Evolutionary conservation across 164 flowering plant species (phyloP), one percentile per base, ranked within the genome.

Genomic region (Euptelea pleiosperma): DNA sequence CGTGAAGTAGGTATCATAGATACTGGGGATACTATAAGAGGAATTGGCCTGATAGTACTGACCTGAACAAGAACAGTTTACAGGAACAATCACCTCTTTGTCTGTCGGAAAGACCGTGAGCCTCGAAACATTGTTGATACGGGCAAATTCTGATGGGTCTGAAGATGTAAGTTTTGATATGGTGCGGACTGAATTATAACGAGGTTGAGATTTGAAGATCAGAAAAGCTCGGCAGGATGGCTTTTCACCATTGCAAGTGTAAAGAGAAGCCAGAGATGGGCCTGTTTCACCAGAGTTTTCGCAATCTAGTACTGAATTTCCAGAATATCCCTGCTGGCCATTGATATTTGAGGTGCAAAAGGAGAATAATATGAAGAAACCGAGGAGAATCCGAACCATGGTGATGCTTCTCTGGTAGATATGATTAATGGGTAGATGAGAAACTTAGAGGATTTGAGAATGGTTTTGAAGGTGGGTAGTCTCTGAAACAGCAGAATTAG

Each of bases 21-120:
- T n/a, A 14, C 26, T 24, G 2, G 37, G 59, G 34, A 70, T 35
- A 8, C 48, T 7, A 47, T 55, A 82, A 2, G 70, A 58, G 26
- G 83, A 62, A 60, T 69, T 80, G 31, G 79, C 76, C 43, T 77
- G 77, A 57, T 78, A 84, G 63, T 70, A 70, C 57, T 69, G 60
- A 35, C 76, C 82, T 39, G 68, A 67, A 52, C 83, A 81, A 7
- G 73, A 79, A 57, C 89, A 83, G 16, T 52, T 58, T 1, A 79
- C 76, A 26, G 84, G 89, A 31, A 81, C 70, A 15, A 81, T 66
- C 11, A 83, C 80, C 55, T 72, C 74, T 37, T 71, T 63, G 44
- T 61, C 44, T 7, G 67, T 26, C 0, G 65, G 71, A 49, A 83
- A 69, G 1, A 35, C 61, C 0, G 65, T 7, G 31, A 30, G 6